Evolutionary conservation across 192 early-diverging fungal species (phyloP).

Genomic region (Rhizophagus clarus): DNA sequence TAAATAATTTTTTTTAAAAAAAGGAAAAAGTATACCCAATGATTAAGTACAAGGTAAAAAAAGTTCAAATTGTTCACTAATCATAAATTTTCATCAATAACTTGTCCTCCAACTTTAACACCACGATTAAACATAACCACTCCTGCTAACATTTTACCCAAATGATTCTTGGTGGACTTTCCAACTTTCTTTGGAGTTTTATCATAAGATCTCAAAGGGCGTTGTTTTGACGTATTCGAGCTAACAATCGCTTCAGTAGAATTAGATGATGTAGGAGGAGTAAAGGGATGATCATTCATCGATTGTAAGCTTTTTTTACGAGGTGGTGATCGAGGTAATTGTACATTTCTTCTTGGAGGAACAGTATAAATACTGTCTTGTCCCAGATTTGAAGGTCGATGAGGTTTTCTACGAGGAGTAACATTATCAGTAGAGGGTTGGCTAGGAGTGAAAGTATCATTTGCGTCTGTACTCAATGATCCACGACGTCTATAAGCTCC

Average conservation of each 20-base stretch:
- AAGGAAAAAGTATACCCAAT: no score
- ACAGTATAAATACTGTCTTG: not conserved
- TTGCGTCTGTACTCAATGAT: not conserved
- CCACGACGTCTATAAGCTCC: conserved; percentile 11
- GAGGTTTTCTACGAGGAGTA: not conserved
- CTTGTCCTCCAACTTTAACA: conserved; percentile 30
- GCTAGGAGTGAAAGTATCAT: not conserved
- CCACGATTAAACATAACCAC: conserved; percentile 29
- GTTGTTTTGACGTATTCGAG: not conserved
- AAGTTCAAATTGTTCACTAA: not conserved
- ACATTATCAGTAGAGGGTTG: not conserved
- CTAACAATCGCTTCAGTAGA: not conserved
- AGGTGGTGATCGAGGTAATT: not conserved
- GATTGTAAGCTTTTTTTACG: not conserved
- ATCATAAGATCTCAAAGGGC: not conserved
- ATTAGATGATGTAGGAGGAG: not conserved
- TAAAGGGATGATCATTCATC: not conserved
- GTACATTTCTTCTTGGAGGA: not conserved
- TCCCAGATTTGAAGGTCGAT: not conserved
- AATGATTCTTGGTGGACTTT: conserved; percentile 22
- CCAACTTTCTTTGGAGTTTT: conserved; percentile 19
- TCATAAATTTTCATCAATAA: not conserved
- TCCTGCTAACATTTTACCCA: conserved; percentile 23
- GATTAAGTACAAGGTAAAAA: not conserved
- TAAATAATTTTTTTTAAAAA: no score